These are phyloP conservation scores for Aspergillus unguis DNA, from an alignment of 2,329 filamentous ascomycete species.

Conservation along the genomic window DNA sequence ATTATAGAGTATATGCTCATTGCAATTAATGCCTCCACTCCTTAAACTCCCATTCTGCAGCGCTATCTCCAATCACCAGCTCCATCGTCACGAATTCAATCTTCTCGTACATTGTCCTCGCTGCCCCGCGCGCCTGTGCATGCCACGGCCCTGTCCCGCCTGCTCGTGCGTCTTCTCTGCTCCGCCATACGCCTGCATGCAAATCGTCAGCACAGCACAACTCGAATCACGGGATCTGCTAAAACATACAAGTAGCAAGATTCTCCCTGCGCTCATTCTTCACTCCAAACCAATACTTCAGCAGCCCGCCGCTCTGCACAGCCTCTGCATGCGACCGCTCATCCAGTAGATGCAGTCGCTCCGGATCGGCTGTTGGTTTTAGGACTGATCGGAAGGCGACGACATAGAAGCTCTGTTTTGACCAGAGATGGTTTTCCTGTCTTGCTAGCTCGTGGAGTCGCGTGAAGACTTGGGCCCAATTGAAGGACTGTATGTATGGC, in stretches of 20 bases:
- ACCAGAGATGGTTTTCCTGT: constrained; percentile 54
- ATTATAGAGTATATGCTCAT: not conserved
- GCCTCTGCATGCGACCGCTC: constrained; percentile 78
- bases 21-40: constrained; percentile 48
- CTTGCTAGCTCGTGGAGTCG: constrained; percentile 54
- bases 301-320: constrained; percentile 70
- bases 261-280: constrained; percentile 69
- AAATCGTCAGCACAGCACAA: not conserved
- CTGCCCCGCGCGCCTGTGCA: constrained; percentile 50
- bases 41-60: constrained; percentile 60
- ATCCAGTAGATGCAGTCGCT: constrained; percentile 69
- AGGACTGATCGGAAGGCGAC: constrained; percentile 79
- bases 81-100: constrained; percentile 66
- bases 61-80: constrained; percentile 65
- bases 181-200: constrained; percentile 61
- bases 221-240: not conserved
- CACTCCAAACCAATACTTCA: constrained; percentile 91
- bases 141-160: constrained; percentile 59
- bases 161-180: constrained; percentile 59
- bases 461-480: constrained; percentile 65
- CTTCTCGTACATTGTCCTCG: constrained; percentile 51
- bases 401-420: constrained; percentile 68
- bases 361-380: constrained; percentile 62
- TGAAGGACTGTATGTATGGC: constrained; percentile 70
- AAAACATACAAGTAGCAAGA: constrained; percentile 68